Base-by-base conservation (phyloP, 192 early-diverging fungal genomes). In the Kappamyces sp. region DNA sequence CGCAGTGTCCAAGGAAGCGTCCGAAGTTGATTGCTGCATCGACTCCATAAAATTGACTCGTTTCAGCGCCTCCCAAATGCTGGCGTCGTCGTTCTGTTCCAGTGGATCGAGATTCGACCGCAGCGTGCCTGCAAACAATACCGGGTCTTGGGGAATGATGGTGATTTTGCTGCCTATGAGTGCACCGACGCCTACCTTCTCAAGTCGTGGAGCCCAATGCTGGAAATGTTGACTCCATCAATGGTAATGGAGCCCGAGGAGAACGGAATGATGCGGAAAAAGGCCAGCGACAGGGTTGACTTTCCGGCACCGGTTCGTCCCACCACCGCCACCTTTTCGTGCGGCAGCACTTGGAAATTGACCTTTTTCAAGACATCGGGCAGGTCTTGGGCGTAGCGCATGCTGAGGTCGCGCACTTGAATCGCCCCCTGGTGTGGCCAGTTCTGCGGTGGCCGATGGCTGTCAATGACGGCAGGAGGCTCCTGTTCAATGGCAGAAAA, bases 401-500 rank as follows among this genome's bases (percentile, higher is more conserved):
- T 75, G 0, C 74, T 67, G 9, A 95, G 66, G 49, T 89, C 66
- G 32, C 73, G 59, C n/a, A 93, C 74, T 36, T 76, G 61, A 32
- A 97, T 84, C 34, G 67, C 57, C 9, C 94, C 94, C 13, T 68
- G 65, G 5, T 52, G 13, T 1, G 92, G 91, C 91, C 61, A 33
- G 63, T 9, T 55, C 43, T 31, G 31, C 31, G 66, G 64, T 3
- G 69, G 69, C 9, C 71, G 13, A 35, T 51, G 47, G 55, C 74
- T 74, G 3, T 74, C 75, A 35, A 89, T 76, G 10, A 85, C 63
- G 42, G 76, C 73, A 9, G 85, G 65, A 0, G 85, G 75, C 59
- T 98, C 94, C 63, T 94, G 85, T 15, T 91, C 91, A 47, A 95
- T 69, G 2, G 71, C 55, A 58, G 89, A 50, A 57, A 95, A 97